phyloP scores from a whole-genome alignment of 352 stramenopile species.

The Globisporangium rhizosaccharum region DNA sequence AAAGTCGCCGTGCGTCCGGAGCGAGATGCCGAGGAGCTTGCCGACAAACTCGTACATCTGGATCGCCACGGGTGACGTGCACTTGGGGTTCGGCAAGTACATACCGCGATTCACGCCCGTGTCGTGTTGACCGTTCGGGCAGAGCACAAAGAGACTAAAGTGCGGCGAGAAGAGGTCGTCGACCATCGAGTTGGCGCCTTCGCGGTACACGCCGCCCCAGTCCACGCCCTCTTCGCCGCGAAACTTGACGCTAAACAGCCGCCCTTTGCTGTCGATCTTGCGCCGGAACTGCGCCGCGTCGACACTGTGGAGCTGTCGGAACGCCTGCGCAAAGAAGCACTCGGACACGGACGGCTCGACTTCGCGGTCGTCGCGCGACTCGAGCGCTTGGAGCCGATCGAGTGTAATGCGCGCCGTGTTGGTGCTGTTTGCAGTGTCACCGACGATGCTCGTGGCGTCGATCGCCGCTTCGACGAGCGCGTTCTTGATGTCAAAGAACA shows the following conservation, averaged over 20 bases:
- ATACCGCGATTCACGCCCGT: constrained; percentile 81
- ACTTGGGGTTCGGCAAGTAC: constrained; percentile 87
- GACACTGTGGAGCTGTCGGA: constrained; percentile 84
- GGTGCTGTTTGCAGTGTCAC: constrained; percentile 39
- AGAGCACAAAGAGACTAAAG: constrained; percentile 83
- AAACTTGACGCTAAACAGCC: constrained; percentile 88
- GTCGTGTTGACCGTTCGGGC: constrained; percentile 84
- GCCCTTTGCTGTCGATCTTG: constrained; percentile 87
- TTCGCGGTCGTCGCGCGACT: constrained; percentile 84
- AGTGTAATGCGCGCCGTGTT: constrained; percentile 80
- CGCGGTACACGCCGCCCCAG: constrained; percentile 86
- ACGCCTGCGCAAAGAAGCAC: constrained; percentile 93
- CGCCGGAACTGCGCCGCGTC: constrained; percentile 81
- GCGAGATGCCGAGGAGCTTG: constrained; percentile 91
- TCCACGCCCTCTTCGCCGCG: constrained; percentile 85
- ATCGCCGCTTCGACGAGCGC: constrained; percentile 75
- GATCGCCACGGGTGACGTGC: constrained; percentile 80
- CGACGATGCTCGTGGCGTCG: constrained; percentile 57
- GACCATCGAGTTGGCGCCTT: constrained; percentile 86
- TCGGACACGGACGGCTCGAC: constrained; percentile 85
- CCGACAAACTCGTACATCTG: constrained; percentile 94
- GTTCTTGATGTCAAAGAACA: constrained; percentile 88
- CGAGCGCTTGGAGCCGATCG: constrained; percentile 77
- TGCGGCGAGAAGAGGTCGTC: constrained; percentile 84
- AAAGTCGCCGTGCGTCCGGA: constrained; percentile 90